These are phyloP conservation scores for Raphanus raphanistrum DNA, from an alignment of 345 rosid species.

Conservation along the genomic window DNA sequence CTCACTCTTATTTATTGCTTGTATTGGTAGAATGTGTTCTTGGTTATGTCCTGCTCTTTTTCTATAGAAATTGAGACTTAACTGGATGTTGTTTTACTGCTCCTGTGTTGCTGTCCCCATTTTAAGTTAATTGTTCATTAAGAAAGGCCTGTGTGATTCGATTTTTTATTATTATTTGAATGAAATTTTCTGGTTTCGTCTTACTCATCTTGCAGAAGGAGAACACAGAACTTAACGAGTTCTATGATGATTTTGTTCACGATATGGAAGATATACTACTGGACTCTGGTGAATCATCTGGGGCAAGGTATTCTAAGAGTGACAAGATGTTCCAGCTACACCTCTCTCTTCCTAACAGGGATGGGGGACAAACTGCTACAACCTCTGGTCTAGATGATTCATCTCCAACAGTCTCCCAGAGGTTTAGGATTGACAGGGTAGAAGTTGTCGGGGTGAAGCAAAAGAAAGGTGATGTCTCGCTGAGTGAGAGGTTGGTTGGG, in stretches of 20 bases:
- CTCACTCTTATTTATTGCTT: not conserved
- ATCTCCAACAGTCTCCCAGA: slow-evolving; percentile 40
- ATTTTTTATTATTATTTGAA: not conserved
- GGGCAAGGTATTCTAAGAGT: slow-evolving; percentile 56
- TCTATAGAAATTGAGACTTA: not conserved
- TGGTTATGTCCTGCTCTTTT: slow-evolving; percentile 13
- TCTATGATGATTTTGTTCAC: slow-evolving; percentile 81
- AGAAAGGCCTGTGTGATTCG: not conserved
- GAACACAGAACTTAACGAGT: slow-evolving; percentile 55
- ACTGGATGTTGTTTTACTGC: not conserved
- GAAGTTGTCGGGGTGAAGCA: slow-evolving; percentile 92
- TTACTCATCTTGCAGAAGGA: slow-evolving; percentile 53
- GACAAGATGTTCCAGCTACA: slow-evolving; percentile 53
- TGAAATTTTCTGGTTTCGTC: slow-evolving; percentile 33
- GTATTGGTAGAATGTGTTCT: slow-evolving; percentile 13
- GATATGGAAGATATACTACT: slow-evolving; percentile 98
- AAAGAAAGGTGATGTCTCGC: slow-evolving; percentile 86
- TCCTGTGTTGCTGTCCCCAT: not conserved
- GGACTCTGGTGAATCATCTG: slow-evolving; percentile 70
- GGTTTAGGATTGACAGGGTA: slow-evolving; percentile 64
- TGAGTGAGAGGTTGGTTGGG: slow-evolving; percentile 94
- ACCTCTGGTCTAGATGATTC: slow-evolving; percentile 56
- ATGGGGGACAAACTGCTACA: slow-evolving; percentile 78
- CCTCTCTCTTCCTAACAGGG: slow-evolving; percentile 58
- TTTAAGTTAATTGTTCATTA: slow-evolving; percentile 5